phyloP scores from a whole-genome alignment of 2,329 filamentous ascomycete genomes.

The Drechslera avenae region DNA sequence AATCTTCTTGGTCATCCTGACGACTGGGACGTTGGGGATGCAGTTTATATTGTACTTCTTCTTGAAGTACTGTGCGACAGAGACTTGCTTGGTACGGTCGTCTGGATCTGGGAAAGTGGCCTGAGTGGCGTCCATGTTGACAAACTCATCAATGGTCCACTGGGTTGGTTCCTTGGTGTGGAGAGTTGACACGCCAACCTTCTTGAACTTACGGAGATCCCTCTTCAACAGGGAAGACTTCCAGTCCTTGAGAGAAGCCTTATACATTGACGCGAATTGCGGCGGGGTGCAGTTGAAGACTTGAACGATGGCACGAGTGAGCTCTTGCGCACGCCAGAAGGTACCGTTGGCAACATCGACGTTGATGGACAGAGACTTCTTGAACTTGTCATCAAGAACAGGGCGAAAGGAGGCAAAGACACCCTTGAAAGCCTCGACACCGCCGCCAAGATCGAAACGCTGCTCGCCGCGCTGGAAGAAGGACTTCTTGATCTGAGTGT shows the following conservation, averaged over 20 bases:
- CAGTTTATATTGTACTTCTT: conserved; percentile 57
- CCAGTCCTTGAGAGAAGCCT: conserved; percentile 35
- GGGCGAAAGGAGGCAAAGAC: conserved; percentile 85
- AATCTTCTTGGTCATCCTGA: conserved; percentile 62
- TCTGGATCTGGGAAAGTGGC: conserved; percentile 62
- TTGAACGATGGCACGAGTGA: conserved; percentile 44
- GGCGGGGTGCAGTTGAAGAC: conserved; percentile 35
- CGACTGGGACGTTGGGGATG: conserved; percentile 59
- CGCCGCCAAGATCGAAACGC: conserved; percentile 62
- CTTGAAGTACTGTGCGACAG: conserved; percentile 64
- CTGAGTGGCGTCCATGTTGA: conserved; percentile 50
- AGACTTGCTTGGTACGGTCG: conserved; percentile 60
- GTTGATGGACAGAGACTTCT: conserved; percentile 76
- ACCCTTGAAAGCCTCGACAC: conserved; percentile 82
- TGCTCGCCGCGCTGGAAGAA: conserved; percentile 70
- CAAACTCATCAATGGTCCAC: conserved; percentile 59
- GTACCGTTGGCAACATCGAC: conserved; percentile 90
- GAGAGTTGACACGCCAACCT: conserved; percentile 48
- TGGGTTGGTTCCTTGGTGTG: conserved; percentile 49
- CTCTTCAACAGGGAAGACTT: conserved; percentile 32
- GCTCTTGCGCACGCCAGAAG: conserved; percentile 68
- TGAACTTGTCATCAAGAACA: conserved; percentile 59
- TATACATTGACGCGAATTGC: conserved; percentile 22
- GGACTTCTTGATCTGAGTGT: conserved; percentile 76
- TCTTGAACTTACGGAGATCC: conserved; percentile 51